These are phyloP conservation scores for Trichoderma citrinoviride DNA, from an alignment of 2,329 filamentous ascomycete genomes.

Conservation along the genomic window DNA sequence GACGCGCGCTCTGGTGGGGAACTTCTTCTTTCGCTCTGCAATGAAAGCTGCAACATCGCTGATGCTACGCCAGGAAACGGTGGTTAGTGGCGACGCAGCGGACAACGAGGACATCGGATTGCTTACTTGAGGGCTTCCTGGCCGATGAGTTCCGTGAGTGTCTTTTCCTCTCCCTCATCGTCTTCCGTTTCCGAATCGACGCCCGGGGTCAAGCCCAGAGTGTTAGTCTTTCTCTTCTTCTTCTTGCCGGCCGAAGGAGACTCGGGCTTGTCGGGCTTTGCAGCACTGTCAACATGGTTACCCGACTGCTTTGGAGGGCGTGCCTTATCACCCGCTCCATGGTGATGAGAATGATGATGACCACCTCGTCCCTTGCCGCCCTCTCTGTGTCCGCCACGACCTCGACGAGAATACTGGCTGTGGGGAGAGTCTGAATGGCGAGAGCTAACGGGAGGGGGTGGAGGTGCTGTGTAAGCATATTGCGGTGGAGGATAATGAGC, in stretches of 20 bases:
- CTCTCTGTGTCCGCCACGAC: conserved; percentile 35
- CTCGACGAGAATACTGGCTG: conserved; percentile 36
- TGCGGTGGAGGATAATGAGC: conserved; percentile 36
- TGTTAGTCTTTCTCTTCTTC: conserved; percentile 71
- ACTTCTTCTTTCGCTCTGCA: conserved; percentile 74
- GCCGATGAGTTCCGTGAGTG: conserved; percentile 54
- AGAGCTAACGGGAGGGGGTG: conserved; percentile 36
- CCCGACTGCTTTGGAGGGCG: conserved; percentile 32
- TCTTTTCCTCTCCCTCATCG: conserved; percentile 69
- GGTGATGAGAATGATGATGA: conserved; percentile 39
- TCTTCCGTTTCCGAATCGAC: conserved; percentile 62
- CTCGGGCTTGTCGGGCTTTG: conserved; percentile 33
- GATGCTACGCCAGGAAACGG: conserved; percentile 39
- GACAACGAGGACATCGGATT: background rate
- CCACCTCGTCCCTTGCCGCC: conserved; percentile 43
- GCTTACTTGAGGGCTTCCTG: conserved; percentile 56
- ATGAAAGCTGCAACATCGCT: conserved; percentile 78
- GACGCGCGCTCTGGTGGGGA: conserved; percentile 71
- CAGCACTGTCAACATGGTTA: conserved; percentile 22
- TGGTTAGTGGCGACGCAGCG: background rate
- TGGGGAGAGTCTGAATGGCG: conserved; percentile 37
- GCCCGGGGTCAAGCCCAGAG: conserved; percentile 67
- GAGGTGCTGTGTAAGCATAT: conserved; percentile 41
- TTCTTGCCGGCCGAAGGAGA: conserved; percentile 56
- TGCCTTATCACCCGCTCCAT: conserved; percentile 44